These are phyloP conservation scores for Aspergillus latus DNA, from an alignment of 2,329 filamentous ascomycete genomes.

Conservation along the genomic window DNA sequence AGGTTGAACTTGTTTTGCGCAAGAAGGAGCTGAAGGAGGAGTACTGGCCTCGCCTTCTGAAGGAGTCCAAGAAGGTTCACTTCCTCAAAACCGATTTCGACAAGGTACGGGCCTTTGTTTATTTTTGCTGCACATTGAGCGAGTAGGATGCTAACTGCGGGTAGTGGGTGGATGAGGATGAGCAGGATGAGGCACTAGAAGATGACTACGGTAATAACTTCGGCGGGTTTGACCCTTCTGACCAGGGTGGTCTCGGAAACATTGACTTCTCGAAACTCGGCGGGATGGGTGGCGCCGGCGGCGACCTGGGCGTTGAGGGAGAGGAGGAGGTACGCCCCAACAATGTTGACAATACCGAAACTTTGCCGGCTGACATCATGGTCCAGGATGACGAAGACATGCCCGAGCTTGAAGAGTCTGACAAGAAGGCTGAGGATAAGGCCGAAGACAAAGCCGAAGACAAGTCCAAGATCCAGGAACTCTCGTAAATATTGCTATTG, in stretches of 20 bases:
- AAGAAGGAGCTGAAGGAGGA: conserved; percentile 96
- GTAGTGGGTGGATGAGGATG: conserved; percentile 94
- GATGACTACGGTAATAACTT: conserved; percentile 64
- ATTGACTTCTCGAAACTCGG: conserved; percentile 94
- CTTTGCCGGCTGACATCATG: conserved; percentile 5
- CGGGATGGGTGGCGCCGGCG: conserved; percentile 39
- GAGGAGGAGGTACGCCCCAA: conserved; percentile 44
- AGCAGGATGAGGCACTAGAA: conserved; percentile 86
- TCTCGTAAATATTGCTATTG: conserved; percentile 29
- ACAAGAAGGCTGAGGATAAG: conserved; percentile 45
- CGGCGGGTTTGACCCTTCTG: conserved; percentile 49
- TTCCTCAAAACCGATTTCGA: conserved; percentile 99
- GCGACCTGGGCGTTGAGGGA: conserved; percentile 30
- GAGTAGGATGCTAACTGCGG: conserved; percentile 17
- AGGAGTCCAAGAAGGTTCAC: conserved; percentile 85
- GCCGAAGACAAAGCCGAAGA: conserved; percentile 38
- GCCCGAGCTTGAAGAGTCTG: conserved; percentile 63
- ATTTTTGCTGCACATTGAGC: neutral
- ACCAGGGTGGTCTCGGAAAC: conserved; percentile 72
- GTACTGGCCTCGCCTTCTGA: conserved; percentile 94
- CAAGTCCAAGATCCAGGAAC: conserved; percentile 40
- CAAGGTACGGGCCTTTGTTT: conserved; percentile 60
- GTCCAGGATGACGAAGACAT: conserved; percentile 69
- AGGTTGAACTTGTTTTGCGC: conserved; percentile 84
- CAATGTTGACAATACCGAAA: neutral